phyloP scores from a whole-genome alignment of 2,329 filamentous ascomycete species.

The Stagonosporopsis vannaccii region DNA sequence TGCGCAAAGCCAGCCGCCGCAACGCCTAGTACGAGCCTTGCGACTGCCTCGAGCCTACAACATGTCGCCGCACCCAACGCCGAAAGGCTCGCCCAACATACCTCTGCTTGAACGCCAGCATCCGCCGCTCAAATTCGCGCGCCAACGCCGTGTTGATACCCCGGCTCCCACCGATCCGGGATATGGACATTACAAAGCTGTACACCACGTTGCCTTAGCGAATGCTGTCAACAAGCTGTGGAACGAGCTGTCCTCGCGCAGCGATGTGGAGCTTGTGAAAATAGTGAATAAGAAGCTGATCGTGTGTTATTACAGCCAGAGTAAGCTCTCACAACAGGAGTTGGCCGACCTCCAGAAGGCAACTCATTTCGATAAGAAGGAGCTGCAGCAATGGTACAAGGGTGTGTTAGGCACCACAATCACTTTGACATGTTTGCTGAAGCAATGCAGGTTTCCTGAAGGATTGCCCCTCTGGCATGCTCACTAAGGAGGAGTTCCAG shows the following conservation, averaged over 20 bases:
- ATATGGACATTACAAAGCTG: slow-evolving; percentile 36
- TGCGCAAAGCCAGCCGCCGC: slow-evolving; percentile 9
- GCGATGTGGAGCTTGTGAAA: slow-evolving; percentile 31
- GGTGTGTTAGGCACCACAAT: slow-evolving; percentile 63
- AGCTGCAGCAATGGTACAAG: slow-evolving; percentile 99
- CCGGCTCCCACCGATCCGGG: slow-evolving; percentile 35
- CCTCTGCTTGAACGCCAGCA: slow-evolving; percentile 34
- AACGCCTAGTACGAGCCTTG: slow-evolving; percentile 6
- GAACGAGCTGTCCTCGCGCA: slow-evolving; percentile 32
- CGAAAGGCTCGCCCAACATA: slow-evolving; percentile 26
- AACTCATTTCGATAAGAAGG: slow-evolving; percentile 99
- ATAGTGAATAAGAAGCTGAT: slow-evolving; percentile 44
- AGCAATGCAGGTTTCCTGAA: slow-evolving; percentile 82
- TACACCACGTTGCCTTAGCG: slow-evolving; percentile 34
- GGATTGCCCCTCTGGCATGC: slow-evolving; percentile 95
- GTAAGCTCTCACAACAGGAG: slow-evolving; percentile 96
- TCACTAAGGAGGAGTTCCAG: slow-evolving; percentile 98
- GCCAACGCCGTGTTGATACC: slow-evolving; percentile 30
- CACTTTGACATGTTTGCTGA: slow-evolving; percentile 24
- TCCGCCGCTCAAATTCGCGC: slow-evolving; percentile 43
- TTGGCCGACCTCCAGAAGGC: slow-evolving; percentile 94
- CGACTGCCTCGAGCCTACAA: slow-evolving; percentile 8
- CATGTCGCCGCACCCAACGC: slow-evolving; percentile 19
- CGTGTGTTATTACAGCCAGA: slow-evolving; percentile 72
- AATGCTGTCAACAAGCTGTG: slow-evolving; percentile 35